Percentiles rank a stretch among this genome's conserved stretches.
Evolutionary conservation across 2,329 filamentous ascomycete genomes (phyloP).

Genomic region (Fusarium sambucinum): DNA sequence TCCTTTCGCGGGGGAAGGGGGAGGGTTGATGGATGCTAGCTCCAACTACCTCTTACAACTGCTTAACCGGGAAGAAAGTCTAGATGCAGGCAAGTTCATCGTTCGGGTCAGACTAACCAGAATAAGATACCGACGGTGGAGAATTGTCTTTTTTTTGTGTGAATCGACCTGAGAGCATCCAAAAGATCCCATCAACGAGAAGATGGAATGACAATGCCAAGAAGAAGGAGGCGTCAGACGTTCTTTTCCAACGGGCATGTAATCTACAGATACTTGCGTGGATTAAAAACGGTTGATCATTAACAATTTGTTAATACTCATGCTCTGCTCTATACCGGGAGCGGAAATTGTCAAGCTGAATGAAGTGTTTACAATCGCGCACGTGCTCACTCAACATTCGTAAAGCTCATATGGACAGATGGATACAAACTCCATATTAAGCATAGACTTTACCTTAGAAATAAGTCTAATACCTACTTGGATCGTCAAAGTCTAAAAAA

Average conservation of each 20-base stretch:
- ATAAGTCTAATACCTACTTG: conserved; percentile 24
- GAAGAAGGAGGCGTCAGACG: neutral
- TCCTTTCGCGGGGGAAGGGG: conserved; percentile 15
- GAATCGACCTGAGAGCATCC: neutral
- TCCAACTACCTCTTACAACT: neutral
- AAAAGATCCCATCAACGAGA: neutral
- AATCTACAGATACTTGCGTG: neutral
- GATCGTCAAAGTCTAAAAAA: conserved; percentile 9
- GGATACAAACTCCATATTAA: conserved; percentile 1
- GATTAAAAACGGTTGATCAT: neutral
- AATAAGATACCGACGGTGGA: conserved; percentile 36
- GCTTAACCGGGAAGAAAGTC: conserved; percentile 12
- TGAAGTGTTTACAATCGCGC: neutral
- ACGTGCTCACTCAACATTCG: conserved; percentile 2
- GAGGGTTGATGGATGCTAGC: neutral
- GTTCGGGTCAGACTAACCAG: conserved; percentile 20
- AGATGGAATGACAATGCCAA: neutral
- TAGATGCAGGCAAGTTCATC: conserved; percentile 3
- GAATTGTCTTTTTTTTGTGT: neutral
- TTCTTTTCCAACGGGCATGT: neutral
- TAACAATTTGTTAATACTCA: neutral
- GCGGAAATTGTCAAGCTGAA: neutral
- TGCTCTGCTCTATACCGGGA: neutral
- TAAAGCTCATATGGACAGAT: neutral
- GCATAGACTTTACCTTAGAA: conserved; percentile 4